A percentile compares a stretch with the other conserved stretches of the same genome.
Evolutionary conservation across 2,329 filamentous ascomycete species (phyloP).

Genomic region (Fusarium multiceps): DNA sequence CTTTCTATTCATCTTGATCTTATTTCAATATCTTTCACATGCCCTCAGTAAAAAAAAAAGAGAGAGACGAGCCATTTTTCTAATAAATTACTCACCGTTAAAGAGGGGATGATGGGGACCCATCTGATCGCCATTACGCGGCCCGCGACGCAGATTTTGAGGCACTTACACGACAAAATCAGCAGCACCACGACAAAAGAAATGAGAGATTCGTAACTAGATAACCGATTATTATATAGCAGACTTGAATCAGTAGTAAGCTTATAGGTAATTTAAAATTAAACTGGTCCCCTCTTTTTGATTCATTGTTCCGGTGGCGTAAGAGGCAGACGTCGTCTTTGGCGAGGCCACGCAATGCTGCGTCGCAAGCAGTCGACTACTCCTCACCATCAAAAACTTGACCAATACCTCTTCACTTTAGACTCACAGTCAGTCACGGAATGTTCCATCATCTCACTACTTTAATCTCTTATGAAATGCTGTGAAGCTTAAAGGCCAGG

Average conservation of each 20-base stretch:
- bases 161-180: constrained; percentile 16
- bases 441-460: neutral
- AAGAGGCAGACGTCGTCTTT: constrained; percentile 41
- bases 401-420: constrained; percentile 1
- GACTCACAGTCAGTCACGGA: neutral
- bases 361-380: constrained; percentile 37
- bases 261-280: neutral
- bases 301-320: constrained; percentile 34
- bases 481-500: neutral
- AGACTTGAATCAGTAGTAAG: neutral
- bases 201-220: neutral
- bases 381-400: constrained; percentile 29
- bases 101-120: constrained; percentile 24
- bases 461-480: too few species aligned
- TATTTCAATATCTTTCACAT: neutral
- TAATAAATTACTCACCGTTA: constrained; percentile 1
- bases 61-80: constrained; percentile 8
- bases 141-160: constrained; percentile 20
- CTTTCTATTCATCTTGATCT: neutral
- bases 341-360: constrained; percentile 51
- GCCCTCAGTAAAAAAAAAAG: fast-evolving
- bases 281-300: neutral
- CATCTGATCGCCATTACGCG: constrained; percentile 31
- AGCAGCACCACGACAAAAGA: neutral
- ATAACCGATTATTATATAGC: neutral